phyloP scores from a whole-genome alignment of 2,329 filamentous ascomycete genomes.

The Trichoderma polysporum region DNA sequence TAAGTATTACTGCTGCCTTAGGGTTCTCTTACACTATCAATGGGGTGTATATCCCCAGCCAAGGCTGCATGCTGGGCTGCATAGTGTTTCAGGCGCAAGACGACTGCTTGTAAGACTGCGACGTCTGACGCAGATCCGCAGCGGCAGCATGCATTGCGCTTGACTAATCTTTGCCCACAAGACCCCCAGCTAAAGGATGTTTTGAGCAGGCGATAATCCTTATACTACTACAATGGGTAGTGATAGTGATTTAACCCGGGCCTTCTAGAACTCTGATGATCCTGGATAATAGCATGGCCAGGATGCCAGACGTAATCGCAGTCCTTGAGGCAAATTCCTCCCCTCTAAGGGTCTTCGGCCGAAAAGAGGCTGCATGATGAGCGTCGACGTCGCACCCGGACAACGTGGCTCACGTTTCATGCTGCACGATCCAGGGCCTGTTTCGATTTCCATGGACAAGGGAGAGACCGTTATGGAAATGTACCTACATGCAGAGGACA shows the following conservation, averaged over 20 bases:
- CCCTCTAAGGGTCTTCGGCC: background rate
- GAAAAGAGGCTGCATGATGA: background rate
- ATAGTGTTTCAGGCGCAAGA: background rate
- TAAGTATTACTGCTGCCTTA: background rate
- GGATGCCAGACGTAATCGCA: background rate
- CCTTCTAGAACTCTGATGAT: background rate
- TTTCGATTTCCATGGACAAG: conserved; percentile 3
- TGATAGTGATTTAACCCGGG: background rate
- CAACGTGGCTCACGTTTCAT: conserved; percentile 12
- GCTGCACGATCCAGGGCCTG: conserved; percentile 8
- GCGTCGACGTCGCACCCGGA: background rate
- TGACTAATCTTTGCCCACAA: background rate
- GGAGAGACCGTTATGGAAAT: background rate
- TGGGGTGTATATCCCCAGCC: background rate
- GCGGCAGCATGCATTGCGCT: conserved; percentile 1
- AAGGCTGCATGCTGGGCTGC: background rate
- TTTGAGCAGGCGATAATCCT: background rate
- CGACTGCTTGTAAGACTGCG: background rate
- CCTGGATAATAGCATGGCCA: background rate
- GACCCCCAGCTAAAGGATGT: background rate
- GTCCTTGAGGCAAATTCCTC: background rate
- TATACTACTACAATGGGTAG: background rate
- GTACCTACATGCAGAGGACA: background rate
- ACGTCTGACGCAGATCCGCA: background rate
- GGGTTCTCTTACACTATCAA: background rate